These are phyloP conservation scores for Garcia nutans DNA, from an alignment of 345 rosid genomes.

Conservation along the genomic window DNA sequence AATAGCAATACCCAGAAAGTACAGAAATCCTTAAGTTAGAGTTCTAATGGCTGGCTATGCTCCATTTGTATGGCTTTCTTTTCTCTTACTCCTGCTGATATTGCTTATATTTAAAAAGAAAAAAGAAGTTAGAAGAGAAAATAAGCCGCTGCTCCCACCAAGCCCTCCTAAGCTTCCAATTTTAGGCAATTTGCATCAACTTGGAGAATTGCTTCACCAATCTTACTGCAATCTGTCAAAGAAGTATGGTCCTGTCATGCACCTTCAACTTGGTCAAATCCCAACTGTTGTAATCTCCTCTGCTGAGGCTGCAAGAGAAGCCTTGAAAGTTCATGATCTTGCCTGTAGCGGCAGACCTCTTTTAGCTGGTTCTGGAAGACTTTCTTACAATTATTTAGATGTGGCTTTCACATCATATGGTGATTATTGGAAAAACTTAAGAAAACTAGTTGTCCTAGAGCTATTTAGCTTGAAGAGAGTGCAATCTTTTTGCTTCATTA, in stretches of 20 bases:
- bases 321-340: constrained; percentile 9
- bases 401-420: constrained; percentile 11
- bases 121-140: background rate
- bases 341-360: constrained; percentile 13
- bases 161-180: constrained; percentile 22
- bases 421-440: constrained; percentile 10
- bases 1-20: too few relatives aligned
- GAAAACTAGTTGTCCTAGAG: background rate
- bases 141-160: constrained; percentile 16
- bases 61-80: background rate
- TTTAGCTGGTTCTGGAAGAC: background rate
- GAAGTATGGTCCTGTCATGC: constrained; percentile 25
- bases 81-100: background rate
- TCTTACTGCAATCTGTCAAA: constrained; percentile 13
- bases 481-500: constrained; percentile 6
- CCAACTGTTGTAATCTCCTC: constrained; percentile 18
- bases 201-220: background rate
- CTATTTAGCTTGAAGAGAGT: constrained; percentile 17
- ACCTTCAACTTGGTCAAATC: constrained; percentile 9
- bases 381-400: constrained; percentile 12
- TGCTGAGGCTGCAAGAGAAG: constrained; percentile 29
- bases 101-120: background rate
- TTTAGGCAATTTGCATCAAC: constrained; percentile 23
- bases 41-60: constrained; percentile 3
- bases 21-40: too few relatives aligned